These are phyloP conservation scores for Diaporthe capsici DNA, from an alignment of 2,329 filamentous ascomycete genomes.

Conservation along the genomic window DNA sequence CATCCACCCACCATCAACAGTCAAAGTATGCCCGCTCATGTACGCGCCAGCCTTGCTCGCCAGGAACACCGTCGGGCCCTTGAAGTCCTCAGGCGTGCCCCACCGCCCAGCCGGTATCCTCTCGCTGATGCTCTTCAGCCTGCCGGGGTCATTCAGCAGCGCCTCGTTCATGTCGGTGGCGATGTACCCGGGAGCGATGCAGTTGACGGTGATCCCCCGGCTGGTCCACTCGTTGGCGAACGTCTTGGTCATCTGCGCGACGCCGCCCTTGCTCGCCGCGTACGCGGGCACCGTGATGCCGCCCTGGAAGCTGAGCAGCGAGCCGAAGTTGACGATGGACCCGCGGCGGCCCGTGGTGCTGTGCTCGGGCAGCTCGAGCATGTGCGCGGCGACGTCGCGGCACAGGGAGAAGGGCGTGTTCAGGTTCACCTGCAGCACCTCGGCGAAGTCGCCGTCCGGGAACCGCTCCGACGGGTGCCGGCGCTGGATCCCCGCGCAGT, in stretches of 20 bases:
- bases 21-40: conserved; percentile 84
- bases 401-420: conserved; percentile 83
- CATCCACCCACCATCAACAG: conserved; percentile 96
- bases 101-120: conserved; percentile 88
- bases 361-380: conserved; percentile 71
- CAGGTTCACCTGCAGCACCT: conserved; percentile 90
- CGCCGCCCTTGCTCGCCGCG: conserved; percentile 86
- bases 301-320: conserved; percentile 86
- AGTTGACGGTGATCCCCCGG: conserved; percentile 88
- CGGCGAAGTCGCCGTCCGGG: conserved; percentile 82
- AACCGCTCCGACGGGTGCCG: conserved; percentile 83
- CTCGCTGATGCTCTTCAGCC: conserved; percentile 80
- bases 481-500: conserved; percentile 89
- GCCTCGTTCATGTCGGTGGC: conserved; percentile 95
- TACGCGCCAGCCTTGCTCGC: conserved; percentile 84
- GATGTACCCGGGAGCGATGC: conserved; percentile 91
- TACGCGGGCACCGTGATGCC: conserved; percentile 92
- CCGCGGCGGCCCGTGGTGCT: conserved; percentile 70
- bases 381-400: conserved; percentile 84
- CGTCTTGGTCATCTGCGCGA: conserved; percentile 87
- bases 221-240: conserved; percentile 88
- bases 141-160: conserved; percentile 78
- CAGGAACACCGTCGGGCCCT: conserved; percentile 83
- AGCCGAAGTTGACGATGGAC: conserved; percentile 87
- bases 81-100: conserved; percentile 89